A percentile compares a stretch with the other conserved stretches of the same genome.
These are phyloP conservation scores for Withania somnifera DNA, from an alignment of 305 asterid genomes.

Conservation along the genomic window DNA sequence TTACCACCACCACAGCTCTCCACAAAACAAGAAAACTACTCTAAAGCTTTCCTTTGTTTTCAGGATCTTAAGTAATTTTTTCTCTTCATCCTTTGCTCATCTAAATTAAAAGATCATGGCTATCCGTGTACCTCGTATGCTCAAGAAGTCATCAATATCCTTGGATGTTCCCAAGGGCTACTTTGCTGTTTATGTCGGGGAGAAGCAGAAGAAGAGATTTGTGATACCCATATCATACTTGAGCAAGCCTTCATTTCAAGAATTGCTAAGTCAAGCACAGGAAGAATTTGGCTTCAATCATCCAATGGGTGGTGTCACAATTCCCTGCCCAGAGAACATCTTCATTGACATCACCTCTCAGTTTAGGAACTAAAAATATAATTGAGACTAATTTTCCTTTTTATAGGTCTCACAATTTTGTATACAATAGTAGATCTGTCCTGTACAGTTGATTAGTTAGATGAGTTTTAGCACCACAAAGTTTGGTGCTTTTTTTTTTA, in stretches of 20 bases:
- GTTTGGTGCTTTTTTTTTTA: neutral
- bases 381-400: neutral
- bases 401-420: neutral
- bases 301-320: conserved; percentile 2
- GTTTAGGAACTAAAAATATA: conserved; percentile 17
- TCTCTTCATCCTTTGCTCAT: neutral
- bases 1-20: neutral
- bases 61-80: neutral
- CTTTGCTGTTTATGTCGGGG: neutral
- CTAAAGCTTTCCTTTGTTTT: neutral
- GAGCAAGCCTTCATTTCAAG: conserved; percentile 23
- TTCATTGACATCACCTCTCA: conserved; percentile 59
- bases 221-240: conserved; percentile 8
- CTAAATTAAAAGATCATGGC: neutral
- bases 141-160: neutral
- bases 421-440: neutral
- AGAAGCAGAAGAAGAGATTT: neutral
- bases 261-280: conserved; percentile 10
- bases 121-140: neutral
- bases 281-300: conserved; percentile 8
- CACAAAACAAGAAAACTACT: neutral
- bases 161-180: neutral
- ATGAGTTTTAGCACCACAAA: neutral
- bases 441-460: neutral
- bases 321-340: conserved; percentile 61